Conservation (phyloP, 192 early-diverging fungal genomes). For the Tieghemiomyces parasiticus region DNA sequence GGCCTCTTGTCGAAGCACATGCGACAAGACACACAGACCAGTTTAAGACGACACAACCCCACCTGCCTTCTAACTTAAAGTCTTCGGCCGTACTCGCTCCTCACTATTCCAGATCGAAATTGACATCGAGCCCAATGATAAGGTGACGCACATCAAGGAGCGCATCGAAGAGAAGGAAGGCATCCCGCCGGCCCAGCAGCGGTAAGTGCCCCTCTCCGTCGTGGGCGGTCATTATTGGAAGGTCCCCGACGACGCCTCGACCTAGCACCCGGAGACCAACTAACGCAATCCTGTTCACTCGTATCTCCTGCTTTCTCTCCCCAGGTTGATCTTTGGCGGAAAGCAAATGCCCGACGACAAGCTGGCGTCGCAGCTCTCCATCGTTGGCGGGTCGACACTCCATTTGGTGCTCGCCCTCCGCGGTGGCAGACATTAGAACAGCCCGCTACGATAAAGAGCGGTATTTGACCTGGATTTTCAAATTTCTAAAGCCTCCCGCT, state of each 20-base stretch:
- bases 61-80: neutral
- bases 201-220: slow-evolving; percentile 19
- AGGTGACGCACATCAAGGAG: slow-evolving; percentile 57
- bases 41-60: neutral
- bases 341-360: slow-evolving; percentile 86
- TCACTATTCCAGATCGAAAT: slow-evolving; percentile 3
- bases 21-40: neutral
- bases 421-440: too few relatives aligned
- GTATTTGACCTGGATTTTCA: too few relatives aligned
- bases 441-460: too few relatives aligned
- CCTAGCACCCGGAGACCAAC: neutral
- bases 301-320: neutral
- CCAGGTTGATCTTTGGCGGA: slow-evolving; percentile 69
- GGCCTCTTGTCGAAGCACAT: neutral
- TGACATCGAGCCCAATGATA: neutral
- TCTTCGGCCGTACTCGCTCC: neutral
- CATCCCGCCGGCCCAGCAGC: slow-evolving; percentile 91
- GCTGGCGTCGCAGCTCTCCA: slow-evolving; percentile 44
- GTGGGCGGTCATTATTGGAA: neutral
- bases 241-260: neutral
- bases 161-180: slow-evolving; percentile 92
- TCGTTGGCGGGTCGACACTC: slow-evolving; percentile 67
- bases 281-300: neutral
- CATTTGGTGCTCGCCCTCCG: slow-evolving; percentile 92
- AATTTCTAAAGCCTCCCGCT: too few relatives aligned